Conservation (phyloP, 805 yeast genomes). For the Yarrowia sp. region DNA sequence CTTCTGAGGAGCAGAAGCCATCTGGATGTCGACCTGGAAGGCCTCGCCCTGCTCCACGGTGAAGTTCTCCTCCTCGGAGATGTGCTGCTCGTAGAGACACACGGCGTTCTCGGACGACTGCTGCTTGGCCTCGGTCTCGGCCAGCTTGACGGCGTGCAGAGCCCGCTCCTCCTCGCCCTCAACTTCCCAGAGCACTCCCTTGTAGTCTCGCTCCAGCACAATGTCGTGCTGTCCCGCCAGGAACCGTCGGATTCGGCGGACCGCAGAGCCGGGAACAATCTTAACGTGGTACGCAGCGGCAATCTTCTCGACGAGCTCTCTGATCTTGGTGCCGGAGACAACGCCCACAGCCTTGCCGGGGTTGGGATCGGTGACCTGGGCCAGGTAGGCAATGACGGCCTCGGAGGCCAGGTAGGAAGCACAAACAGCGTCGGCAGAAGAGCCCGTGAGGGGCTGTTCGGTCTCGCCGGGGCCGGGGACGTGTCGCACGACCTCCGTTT, state of each 20-base stretch:
- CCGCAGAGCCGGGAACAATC: conserved; percentile 89
- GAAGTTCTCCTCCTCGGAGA: conserved; percentile 54
- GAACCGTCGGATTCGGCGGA: conserved; percentile 88
- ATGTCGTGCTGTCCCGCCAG: conserved; percentile 95
- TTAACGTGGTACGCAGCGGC: conserved; percentile 81
- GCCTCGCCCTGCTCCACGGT: conserved; percentile 77
- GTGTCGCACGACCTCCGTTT: conserved; percentile 72
- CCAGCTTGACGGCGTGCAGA: conserved; percentile 27
- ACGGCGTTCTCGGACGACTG: conserved; percentile 28
- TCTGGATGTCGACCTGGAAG: conserved; percentile 75
- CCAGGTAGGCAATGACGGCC: conserved; percentile 74
- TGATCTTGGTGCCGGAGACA: conserved; percentile 68
- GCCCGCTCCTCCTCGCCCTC: conserved; percentile 31
- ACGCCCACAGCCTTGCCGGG: conserved; percentile 29
- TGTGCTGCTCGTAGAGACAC: conserved; percentile 39
- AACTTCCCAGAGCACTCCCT: conserved; percentile 62
- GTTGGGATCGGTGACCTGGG: conserved; percentile 64
- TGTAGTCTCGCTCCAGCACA: conserved; percentile 87
- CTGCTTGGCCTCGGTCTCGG: conserved; percentile 10
- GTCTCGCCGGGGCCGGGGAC: conserved; percentile 48
- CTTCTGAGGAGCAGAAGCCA: conserved; percentile 58
- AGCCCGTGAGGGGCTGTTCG: conserved; percentile 76
- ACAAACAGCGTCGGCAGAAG: conserved; percentile 82
- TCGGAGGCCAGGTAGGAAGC: conserved; percentile 90
- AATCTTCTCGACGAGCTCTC: conserved; percentile 76